phyloP scores from a whole-genome alignment of 306 rosid genomes.

The Oemleria cerasiformis region DNA sequence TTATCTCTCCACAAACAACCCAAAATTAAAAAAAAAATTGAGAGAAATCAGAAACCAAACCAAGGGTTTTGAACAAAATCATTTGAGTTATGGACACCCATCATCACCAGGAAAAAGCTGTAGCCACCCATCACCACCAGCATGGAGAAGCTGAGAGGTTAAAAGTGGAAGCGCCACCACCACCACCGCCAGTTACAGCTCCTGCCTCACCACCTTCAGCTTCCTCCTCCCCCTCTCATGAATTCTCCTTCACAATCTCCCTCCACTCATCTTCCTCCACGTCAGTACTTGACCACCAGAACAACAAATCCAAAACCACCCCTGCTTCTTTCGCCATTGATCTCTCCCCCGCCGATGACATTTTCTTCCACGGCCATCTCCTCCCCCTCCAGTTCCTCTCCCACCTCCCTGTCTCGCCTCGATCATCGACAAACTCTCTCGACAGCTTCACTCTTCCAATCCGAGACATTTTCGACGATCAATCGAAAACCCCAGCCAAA shows the following conservation, averaged over 20 bases:
- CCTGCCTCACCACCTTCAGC: constrained; percentile 52
- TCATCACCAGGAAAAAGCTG: constrained; percentile 36
- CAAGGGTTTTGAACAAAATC: constrained; percentile 27
- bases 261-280: constrained; percentile 52
- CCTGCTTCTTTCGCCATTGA: constrained; percentile 63
- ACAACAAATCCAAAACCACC: constrained; percentile 29
- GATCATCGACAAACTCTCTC: constrained; percentile 64
- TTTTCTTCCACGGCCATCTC: constrained; percentile 96
- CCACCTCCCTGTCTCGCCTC: constrained; percentile 76
- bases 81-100: constrained; percentile 50
- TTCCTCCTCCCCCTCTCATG: constrained; percentile 87
- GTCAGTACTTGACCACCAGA: constrained; percentile 29
- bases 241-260: constrained; percentile 90
- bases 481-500: constrained; percentile 25
- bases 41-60: neutral
- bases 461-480: constrained; percentile 28
- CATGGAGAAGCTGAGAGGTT: constrained; percentile 18
- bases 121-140: constrained; percentile 14
- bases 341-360: constrained; percentile 93
- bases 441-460: constrained; percentile 71
- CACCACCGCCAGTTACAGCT: constrained; percentile 23
- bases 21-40: no score
- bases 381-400: constrained; percentile 89
- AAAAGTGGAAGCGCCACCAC: constrained; percentile 9
- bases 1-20: constrained; percentile 38